A percentile compares a stretch with the other conserved stretches of the same genome.
Conservation (phyloP, 2,329 filamentous ascomycete genomes). For the Fusarium sp. region DNA sequence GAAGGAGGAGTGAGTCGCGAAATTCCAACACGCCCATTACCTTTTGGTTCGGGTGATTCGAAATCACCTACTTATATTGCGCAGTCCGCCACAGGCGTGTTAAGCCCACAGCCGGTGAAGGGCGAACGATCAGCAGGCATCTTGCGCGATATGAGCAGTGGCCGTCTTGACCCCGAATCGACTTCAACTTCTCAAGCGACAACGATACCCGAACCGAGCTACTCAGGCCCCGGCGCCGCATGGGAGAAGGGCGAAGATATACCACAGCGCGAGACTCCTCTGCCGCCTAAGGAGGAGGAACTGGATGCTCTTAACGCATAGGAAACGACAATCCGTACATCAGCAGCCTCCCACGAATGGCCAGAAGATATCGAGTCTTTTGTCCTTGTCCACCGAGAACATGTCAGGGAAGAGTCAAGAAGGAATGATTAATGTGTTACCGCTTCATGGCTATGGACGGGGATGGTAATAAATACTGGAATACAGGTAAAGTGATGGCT, state of each 20-base stretch:
- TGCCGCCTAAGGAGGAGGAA: conserved; percentile 55
- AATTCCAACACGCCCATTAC: conserved; percentile 62
- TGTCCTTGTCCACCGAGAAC: not conserved
- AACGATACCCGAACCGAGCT: conserved; percentile 58
- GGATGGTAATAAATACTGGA: conserved; percentile 22
- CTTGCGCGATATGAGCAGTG: conserved; percentile 48
- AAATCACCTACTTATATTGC: conserved; percentile 45
- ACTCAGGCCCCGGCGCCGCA: conserved; percentile 60
- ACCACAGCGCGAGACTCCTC: conserved; percentile 51
- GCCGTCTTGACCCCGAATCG: conserved; percentile 25
- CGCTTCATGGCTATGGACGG: conserved; percentile 27
- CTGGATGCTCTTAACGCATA: conserved; percentile 55
- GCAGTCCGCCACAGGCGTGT: conserved; percentile 46
- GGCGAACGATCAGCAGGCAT: conserved; percentile 51
- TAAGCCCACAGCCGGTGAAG: conserved; percentile 58
- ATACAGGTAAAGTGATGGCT: conserved; percentile 18
- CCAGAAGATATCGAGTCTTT: conserved; percentile 15
- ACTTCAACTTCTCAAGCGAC: conserved; percentile 23
- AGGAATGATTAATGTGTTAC: conserved; percentile 41
- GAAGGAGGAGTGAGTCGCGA: conserved; percentile 51
- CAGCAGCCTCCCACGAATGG: conserved; percentile 11
- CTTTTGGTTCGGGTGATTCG: conserved; percentile 63
- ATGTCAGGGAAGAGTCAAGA: conserved; percentile 17
- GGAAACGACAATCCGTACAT: conserved; percentile 21
- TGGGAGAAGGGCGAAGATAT: conserved; percentile 63